Conservation (phyloP, 805 yeast species). For the Lipomyces mesembrius region DNA sequence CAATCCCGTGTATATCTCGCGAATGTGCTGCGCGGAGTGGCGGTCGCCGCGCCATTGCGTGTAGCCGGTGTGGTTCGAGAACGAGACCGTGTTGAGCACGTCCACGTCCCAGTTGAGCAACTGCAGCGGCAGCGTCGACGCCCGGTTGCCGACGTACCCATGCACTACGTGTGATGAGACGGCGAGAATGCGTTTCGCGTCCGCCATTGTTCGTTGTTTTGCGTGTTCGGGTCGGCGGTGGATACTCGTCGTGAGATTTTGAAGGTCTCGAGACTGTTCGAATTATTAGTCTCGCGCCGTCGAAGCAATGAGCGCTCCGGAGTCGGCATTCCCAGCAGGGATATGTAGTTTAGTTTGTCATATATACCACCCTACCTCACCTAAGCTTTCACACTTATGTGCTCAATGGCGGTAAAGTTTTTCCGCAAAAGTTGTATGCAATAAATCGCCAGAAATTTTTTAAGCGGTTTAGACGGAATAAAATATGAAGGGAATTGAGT, state of each 20-base stretch:
- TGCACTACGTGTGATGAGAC: conserved; percentile 92
- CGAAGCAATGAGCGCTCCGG: no score
- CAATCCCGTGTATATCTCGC: conserved; percentile 61
- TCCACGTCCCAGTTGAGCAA: conserved; percentile 92
- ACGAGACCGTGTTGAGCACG: conserved; percentile 81
- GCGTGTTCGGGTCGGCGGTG: not conserved
- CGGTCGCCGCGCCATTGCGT: conserved; percentile 54
- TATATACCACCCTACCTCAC: not conserved
- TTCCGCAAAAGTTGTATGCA: no score
- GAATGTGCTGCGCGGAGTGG: conserved; percentile 53
- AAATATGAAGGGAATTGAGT: not conserved
- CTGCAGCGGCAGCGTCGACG: conserved; percentile 89
- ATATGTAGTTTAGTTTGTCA: no score
- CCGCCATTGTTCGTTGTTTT: not conserved
- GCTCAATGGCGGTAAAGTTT: not conserved
- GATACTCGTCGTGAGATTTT: not conserved
- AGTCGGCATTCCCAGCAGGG: no score
- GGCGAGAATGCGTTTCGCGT: conserved; percentile 51
- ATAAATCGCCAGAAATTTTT: no score
- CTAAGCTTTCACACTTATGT: not conserved
- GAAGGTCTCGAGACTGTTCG: not conserved
- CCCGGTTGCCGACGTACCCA: conserved; percentile 93
- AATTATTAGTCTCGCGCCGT: no score
- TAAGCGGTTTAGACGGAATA: not conserved
- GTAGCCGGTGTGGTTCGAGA: conserved; percentile 86